These are phyloP conservation scores for Pythium aphanidermatum DNA, from an alignment of 352 stramenopile genomes.

Conservation along the genomic window DNA sequence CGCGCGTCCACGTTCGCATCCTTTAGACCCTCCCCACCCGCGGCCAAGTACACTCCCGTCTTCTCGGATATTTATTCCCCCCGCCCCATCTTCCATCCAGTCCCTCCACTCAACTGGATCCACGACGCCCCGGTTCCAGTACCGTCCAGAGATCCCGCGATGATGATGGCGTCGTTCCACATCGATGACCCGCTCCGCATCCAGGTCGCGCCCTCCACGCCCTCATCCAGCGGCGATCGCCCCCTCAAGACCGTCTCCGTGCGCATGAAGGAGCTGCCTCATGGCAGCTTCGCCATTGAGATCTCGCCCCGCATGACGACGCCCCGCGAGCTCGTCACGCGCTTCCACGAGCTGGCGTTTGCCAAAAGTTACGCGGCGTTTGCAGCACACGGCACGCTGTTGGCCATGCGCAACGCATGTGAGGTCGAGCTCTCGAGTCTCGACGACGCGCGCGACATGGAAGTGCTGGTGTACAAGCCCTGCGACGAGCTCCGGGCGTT, in stretches of 20 bases:
- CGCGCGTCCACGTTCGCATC: neutral
- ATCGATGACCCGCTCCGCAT: constrained; percentile 30
- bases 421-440: constrained; percentile 41
- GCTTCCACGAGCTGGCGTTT: constrained; percentile 70
- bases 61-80: neutral
- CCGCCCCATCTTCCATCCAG: neutral
- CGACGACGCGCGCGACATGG: constrained; percentile 38
- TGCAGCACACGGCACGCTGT: constrained; percentile 33
- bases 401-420: constrained; percentile 31
- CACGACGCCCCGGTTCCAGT: neutral
- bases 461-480: constrained; percentile 66
- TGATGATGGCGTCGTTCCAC: constrained; percentile 34
- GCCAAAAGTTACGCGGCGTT: constrained; percentile 66
- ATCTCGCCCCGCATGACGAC: constrained; percentile 27
- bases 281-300: constrained; percentile 51
- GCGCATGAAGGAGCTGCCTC: constrained; percentile 66
- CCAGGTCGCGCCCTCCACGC: constrained; percentile 32
- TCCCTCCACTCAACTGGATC: too few species aligned
- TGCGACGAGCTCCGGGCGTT: constrained; percentile 69
- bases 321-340: constrained; percentile 46
- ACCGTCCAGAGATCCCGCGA: constrained; percentile 6
- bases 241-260: constrained; percentile 43
- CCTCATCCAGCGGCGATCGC: constrained; percentile 2
- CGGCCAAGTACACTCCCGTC: constrained; percentile 15
- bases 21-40: neutral